These are phyloP conservation scores for Nicotiana knightiana DNA, from an alignment of 257 asterid species.

Conservation along the genomic window DNA sequence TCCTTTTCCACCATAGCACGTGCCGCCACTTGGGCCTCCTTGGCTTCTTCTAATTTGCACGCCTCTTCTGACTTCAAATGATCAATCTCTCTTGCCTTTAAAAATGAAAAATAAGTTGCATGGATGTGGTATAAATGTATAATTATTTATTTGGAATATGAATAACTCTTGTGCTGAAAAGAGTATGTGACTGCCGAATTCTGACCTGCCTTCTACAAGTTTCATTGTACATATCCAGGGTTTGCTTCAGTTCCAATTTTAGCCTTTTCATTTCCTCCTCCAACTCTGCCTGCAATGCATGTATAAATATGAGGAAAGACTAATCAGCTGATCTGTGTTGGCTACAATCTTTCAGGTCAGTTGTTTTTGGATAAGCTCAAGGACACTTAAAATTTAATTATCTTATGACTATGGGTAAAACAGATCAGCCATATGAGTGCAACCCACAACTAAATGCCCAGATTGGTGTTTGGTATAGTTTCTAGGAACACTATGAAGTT, in stretches of 20 bases:
- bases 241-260: conserved; percentile 57
- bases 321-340: neutral
- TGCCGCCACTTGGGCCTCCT: conserved; percentile 40
- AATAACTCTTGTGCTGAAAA: neutral
- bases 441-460: neutral
- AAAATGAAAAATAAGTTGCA: neutral
- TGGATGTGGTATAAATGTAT: neutral
- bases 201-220: conserved; percentile 39
- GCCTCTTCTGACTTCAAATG: conserved; percentile 39
- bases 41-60: conserved; percentile 36
- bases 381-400: neutral
- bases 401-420: neutral
- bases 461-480: neutral
- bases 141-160: neutral
- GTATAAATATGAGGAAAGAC: neutral
- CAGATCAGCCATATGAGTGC: neutral
- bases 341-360: neutral
- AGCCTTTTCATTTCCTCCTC: conserved; percentile 69
- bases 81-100: conserved; percentile 39
- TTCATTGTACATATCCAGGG: conserved; percentile 47
- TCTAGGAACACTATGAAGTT: neutral
- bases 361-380: neutral
- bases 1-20: conserved; percentile 53
- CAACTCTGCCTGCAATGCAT: conserved; percentile 36
- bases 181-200: neutral